Conservation (phyloP, 2,329 filamentous ascomycete genomes). For the Dothistroma septosporum region DNA sequence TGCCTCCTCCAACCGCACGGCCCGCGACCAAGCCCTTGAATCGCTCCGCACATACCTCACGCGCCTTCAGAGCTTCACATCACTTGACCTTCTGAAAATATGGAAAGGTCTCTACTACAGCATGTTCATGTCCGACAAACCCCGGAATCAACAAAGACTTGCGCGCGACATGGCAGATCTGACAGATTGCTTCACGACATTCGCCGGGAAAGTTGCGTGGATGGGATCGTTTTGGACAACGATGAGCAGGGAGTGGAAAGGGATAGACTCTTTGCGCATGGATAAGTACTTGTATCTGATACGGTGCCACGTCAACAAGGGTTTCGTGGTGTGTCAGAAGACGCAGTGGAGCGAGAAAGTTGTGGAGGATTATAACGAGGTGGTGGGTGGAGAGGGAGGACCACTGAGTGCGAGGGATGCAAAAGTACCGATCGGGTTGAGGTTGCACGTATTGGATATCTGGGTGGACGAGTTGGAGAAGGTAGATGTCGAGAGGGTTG, state of each 20-base stretch:
- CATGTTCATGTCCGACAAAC: slow-evolving; percentile 86
- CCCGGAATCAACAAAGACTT: slow-evolving; percentile 79
- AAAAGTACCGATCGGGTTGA: slow-evolving; percentile 74
- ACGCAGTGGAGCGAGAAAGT: slow-evolving; percentile 29
- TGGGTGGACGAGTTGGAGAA: slow-evolving; percentile 87
- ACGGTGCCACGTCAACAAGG: slow-evolving; percentile 70
- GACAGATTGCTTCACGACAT: slow-evolving; percentile 53
- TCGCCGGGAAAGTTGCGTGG: slow-evolving; percentile 40
- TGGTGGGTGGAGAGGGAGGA: slow-evolving; percentile 42
- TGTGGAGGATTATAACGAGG: slow-evolving; percentile 43
- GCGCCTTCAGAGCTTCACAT: slow-evolving; percentile 56
- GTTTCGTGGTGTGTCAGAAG: slow-evolving; percentile 52
- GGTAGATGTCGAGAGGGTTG: slow-evolving; percentile 46
- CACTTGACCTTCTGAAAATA: slow-evolving; percentile 75
- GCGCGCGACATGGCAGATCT: slow-evolving; percentile 72
- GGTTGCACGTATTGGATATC: slow-evolving; percentile 83
- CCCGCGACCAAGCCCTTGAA: slow-evolving; percentile 52
- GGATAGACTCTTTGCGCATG: slow-evolving; percentile 55
- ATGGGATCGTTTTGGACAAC: slow-evolving; percentile 51
- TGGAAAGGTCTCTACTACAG: slow-evolving; percentile 94
- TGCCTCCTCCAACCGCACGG: slow-evolving; percentile 62
- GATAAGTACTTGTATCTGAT: slow-evolving; percentile 91
- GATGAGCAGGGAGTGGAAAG: slow-evolving; percentile 49
- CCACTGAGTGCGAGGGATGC: slow-evolving; percentile 46
- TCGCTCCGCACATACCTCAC: slow-evolving; percentile 76